phyloP scores from a whole-genome alignment of 2,329 filamentous ascomycete species.

The Huntiella savannae region DNA sequence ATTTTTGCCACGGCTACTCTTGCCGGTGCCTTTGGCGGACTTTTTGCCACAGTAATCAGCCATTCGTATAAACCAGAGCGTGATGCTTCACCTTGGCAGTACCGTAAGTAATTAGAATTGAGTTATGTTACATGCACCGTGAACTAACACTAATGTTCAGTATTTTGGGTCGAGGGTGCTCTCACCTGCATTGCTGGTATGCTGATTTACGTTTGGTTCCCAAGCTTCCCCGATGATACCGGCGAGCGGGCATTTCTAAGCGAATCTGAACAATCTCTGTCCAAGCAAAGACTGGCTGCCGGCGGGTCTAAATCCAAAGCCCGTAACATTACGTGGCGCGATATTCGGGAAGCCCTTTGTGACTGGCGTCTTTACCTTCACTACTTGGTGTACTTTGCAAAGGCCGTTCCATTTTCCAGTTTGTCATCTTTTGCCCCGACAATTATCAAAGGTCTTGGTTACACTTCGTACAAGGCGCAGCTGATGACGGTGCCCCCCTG shows the following conservation, averaged over 20 bases:
- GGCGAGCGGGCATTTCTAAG: constrained; percentile 32
- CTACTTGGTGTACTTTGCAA: constrained; percentile 34
- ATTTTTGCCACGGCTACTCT: constrained; percentile 51
- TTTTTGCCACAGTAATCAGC: constrained; percentile 55
- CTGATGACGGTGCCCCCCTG: constrained; percentile 49
- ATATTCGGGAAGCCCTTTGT: constrained; percentile 49
- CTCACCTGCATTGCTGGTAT: constrained; percentile 44
- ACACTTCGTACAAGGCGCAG: constrained; percentile 35
- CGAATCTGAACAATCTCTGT: constrained; percentile 38
- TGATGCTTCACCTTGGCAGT: constrained; percentile 47
- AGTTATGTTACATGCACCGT: not conserved
- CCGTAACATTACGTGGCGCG: constrained; percentile 41
- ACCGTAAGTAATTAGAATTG: constrained; percentile 38
- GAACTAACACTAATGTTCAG: constrained; percentile 12
- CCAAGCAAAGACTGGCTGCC: constrained; percentile 23
- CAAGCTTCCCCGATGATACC: constrained; percentile 38
- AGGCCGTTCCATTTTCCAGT: constrained; percentile 36
- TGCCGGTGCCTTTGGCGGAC: constrained; percentile 53
- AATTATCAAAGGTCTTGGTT: constrained; percentile 36
- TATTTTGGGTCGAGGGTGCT: constrained; percentile 44
- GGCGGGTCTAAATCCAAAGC: constrained; percentile 38
- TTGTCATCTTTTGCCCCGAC: constrained; percentile 43
- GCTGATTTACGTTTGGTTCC: constrained; percentile 45
- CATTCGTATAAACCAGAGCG: constrained; percentile 42
- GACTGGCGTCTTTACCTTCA: constrained; percentile 50